phyloP scores from a whole-genome alignment of 805 yeast genomes.

The Grigorovia jiainica region DNA sequence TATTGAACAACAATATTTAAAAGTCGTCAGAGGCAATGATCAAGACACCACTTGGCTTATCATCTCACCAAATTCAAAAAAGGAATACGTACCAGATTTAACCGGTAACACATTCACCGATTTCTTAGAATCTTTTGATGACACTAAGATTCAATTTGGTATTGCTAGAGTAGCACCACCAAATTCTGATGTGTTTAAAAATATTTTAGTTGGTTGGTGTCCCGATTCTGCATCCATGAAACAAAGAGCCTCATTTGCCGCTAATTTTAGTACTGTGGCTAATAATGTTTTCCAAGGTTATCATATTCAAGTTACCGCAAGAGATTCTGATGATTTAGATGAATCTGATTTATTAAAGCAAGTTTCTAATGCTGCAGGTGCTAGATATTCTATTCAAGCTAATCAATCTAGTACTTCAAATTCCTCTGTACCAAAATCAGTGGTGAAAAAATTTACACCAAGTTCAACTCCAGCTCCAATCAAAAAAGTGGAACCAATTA shows the following conservation, averaged over 20 bases:
- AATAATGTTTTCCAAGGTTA: conserved; percentile 60
- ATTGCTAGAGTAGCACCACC: conserved; percentile 80
- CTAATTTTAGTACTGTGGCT: conserved; percentile 68
- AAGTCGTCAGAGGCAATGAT: conserved; percentile 65
- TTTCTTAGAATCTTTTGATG: conserved; percentile 73
- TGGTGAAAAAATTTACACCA: conserved; percentile 15
- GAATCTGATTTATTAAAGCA: conserved; percentile 64
- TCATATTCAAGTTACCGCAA: conserved; percentile 95
- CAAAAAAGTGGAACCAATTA: conserved; percentile 7
- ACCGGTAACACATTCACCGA: conserved; percentile 62
- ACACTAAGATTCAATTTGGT: conserved; percentile 85
- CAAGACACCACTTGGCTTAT: conserved; percentile 64
- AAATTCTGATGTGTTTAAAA: conserved; percentile 82
- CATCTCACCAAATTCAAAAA: conserved; percentile 58
- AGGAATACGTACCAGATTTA: conserved; percentile 34
- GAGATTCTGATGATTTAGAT: conserved; percentile 84
- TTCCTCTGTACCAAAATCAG: conserved; percentile 24
- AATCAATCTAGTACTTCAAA: conserved; percentile 30
- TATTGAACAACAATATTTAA: conserved; percentile 65
- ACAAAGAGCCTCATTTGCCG: conserved; percentile 64
- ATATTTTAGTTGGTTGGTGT: conserved; percentile 88
- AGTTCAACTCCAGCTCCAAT: conserved; percentile 11
- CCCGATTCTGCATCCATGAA: conserved; percentile 90
- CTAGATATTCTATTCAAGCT: conserved; percentile 72
- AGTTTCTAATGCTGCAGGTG: conserved; percentile 89